Percentiles rank a stretch among this genome's conserved stretches.
phyloP scores from a whole-genome alignment of 2,329 filamentous ascomycete species.

The Stenocarpella maydis region DNA sequence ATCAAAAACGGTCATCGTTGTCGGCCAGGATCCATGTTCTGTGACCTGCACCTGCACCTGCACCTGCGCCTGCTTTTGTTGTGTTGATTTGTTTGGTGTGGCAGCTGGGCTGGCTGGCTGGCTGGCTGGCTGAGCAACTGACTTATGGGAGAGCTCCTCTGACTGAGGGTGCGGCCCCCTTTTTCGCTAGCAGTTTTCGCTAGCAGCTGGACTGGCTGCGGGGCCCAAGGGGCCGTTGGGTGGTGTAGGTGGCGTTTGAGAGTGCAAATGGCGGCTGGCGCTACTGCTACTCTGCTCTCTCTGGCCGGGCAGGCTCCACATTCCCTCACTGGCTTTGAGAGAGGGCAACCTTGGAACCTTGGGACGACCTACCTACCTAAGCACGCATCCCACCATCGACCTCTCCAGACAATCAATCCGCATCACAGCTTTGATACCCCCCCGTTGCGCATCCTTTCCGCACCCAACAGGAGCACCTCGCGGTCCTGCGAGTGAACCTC shows the following conservation, averaged over 20 bases:
- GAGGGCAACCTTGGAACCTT: constrained; percentile 31
- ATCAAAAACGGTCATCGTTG: not conserved
- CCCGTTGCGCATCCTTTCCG: constrained; percentile 25
- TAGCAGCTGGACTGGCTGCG: constrained; percentile 10
- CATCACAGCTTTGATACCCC: constrained; percentile 36
- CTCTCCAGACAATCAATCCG: constrained; percentile 17
- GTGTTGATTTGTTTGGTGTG: constrained; percentile 3
- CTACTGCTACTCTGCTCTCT: not conserved
- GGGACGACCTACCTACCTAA: constrained; percentile 13
- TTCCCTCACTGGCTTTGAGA: constrained; percentile 26
- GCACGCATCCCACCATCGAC: constrained; percentile 33
- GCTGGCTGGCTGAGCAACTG: too few species aligned
- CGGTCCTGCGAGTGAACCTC: constrained; percentile 23
- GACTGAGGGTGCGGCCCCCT: constrained; percentile 18
- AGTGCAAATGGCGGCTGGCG: constrained; percentile 28
- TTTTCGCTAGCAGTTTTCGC: constrained; percentile 24
- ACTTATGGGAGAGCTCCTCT: constrained; percentile 12
- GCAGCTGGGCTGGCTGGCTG: constrained; percentile 3
- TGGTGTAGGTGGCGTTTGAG: constrained; percentile 27
- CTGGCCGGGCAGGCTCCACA: constrained; percentile 3
- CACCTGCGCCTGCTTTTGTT: constrained; percentile 8
- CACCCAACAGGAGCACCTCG: constrained; percentile 21
- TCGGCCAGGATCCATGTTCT: not conserved
- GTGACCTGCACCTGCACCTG: constrained; percentile 9
- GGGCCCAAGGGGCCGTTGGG: constrained; percentile 24